Conservation (phyloP, 805 yeast genomes). For the Yarrowia sp. region DNA sequence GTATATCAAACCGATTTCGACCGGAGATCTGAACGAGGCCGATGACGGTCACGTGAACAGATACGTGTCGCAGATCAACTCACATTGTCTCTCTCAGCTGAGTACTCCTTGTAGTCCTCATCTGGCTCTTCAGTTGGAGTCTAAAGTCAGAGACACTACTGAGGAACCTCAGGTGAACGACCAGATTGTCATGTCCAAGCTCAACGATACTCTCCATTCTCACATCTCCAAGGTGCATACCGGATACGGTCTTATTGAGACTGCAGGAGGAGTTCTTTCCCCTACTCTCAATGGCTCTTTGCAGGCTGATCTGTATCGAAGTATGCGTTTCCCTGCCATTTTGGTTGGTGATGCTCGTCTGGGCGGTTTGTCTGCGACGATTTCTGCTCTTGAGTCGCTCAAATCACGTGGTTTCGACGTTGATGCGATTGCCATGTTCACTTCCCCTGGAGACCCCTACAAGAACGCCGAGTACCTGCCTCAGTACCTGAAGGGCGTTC, state of each 20-base stretch:
- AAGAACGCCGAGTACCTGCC: slow-evolving; percentile 41
- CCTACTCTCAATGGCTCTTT: slow-evolving; percentile 42
- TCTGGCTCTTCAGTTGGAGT: slow-evolving; percentile 40
- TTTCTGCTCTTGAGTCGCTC: slow-evolving; percentile 44
- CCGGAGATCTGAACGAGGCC: slow-evolving; percentile 43
- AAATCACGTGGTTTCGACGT: slow-evolving; percentile 43
- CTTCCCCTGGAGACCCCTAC: slow-evolving; percentile 37
- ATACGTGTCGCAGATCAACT: slow-evolving; percentile 34
- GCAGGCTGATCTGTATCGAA: slow-evolving; percentile 44
- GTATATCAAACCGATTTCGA: slow-evolving; percentile 45
- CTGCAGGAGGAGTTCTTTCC: slow-evolving; percentile 45
- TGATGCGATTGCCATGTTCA: slow-evolving; percentile 41
- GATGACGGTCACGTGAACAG: slow-evolving; percentile 42
- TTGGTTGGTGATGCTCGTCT: slow-evolving; percentile 43
- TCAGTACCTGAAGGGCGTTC: slow-evolving; percentile 39
- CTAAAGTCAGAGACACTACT: slow-evolving; percentile 9
- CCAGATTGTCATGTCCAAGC: slow-evolving; percentile 23
- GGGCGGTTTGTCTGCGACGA: slow-evolving; percentile 44
- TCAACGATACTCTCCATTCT: slow-evolving; percentile 13
- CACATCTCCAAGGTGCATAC: slow-evolving; percentile 19
- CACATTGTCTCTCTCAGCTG: slow-evolving; percentile 41
- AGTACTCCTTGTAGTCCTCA: slow-evolving; percentile 44
- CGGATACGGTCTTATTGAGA: slow-evolving; percentile 43
- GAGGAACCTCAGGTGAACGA: slow-evolving; percentile 24
- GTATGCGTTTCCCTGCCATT: slow-evolving; percentile 43